These are phyloP conservation scores for Boletus subcaerulescens DNA, from an alignment of 768 basidiomycete genomes.

Conservation along the genomic window DNA sequence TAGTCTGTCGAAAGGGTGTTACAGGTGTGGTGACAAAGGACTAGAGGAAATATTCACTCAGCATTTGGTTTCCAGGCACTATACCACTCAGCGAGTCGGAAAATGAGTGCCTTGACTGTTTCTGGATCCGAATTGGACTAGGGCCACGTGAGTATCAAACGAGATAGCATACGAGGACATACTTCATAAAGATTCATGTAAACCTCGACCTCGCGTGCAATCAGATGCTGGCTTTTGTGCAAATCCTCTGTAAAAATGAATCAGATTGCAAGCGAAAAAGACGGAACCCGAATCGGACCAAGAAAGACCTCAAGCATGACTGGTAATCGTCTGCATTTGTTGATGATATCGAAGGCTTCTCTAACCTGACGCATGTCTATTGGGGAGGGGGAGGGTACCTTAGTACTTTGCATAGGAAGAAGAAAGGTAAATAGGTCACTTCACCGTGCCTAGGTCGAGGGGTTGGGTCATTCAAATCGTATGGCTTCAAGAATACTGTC, in stretches of 20 bases:
- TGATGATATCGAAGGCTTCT: conserved; percentile 57
- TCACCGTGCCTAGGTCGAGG: conserved; percentile 31
- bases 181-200: conserved; percentile 67
- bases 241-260: conserved; percentile 50
- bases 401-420: background rate
- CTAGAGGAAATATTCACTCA: conserved; percentile 45
- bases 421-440: background rate
- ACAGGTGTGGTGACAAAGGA: background rate
- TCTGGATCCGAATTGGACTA: conserved; percentile 48
- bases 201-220: conserved; percentile 56
- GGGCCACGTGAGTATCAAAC: background rate
- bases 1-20: conserved; percentile 41
- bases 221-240: conserved; percentile 53
- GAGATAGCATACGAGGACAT: conserved; percentile 4
- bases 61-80: conserved; percentile 66
- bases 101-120: conserved; percentile 52
- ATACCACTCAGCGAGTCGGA: conserved; percentile 68
- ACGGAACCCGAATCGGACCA: conserved; percentile 40
- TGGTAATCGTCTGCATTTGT: conserved; percentile 56
- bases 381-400: background rate
- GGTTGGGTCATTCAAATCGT: conserved; percentile 43
- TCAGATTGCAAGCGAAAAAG: background rate
- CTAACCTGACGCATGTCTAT: conserved; percentile 50
- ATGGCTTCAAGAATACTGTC: conserved; percentile 53
- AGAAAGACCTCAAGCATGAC: conserved; percentile 69